Evolutionary conservation across 441 rosid genomes (phyloP), one percentile per base, ranked within the genome.

Genomic region (Jatropha multifida): DNA sequence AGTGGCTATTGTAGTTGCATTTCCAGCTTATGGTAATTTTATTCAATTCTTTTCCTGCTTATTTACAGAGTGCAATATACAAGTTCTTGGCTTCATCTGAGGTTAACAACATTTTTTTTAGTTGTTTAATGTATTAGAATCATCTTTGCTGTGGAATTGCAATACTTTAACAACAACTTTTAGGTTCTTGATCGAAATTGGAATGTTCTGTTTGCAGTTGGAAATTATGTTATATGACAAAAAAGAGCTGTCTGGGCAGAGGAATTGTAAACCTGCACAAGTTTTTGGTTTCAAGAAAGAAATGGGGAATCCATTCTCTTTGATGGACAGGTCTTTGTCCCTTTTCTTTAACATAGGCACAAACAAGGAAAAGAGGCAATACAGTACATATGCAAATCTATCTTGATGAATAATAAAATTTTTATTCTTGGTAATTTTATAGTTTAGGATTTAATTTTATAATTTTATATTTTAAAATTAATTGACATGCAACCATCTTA

Each of bases 191-290:
- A 68, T 46, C 77, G 75, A 32, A 59, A 37, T 44, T 9, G 58
- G 26, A 42, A n/a, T 79, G 78, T 80, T 71, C 59, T 54, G 44
- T 77, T 67, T 71, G 81, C 90, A 92, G 97, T 78, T 92, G 72
- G 82, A 92, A 85, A 74, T 90, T 52, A 77, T 81, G 85, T 77
- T 71, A 62, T 80, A 85, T 79, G 86, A 88, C 77, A 85, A 85
- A 84, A 84, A 71, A 82, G 87, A 89, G 79, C 72, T 92, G 55
- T 92, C 94, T 67, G 94, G 96, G 68, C 97, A 92, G 80, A 88
- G 82, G 76, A 80, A 80, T 42, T 87, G 94, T 75, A 86, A 82
- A 73, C 96, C 94, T 40, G 55, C 86, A 71, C 82, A 90, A 81
- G 90, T 86, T 81, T 83, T 89, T 72, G 88, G 85, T 72, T 42